Conservation (phyloP, 1,284 basidiomycete genomes). For the Rhodotorula sp. region DNA sequence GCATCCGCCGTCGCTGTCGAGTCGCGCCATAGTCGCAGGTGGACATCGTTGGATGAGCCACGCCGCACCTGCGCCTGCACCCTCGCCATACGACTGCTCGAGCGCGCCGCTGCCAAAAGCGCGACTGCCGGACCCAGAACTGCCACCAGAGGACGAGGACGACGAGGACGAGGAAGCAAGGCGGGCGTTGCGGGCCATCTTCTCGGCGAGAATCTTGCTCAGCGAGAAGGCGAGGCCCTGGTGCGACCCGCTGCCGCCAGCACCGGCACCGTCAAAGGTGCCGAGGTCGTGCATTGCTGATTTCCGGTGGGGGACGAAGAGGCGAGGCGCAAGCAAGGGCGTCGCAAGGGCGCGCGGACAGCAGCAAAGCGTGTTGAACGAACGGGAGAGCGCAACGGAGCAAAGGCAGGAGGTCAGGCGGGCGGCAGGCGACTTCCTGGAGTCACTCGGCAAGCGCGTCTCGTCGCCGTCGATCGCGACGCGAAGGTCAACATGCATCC, state of each 20-base stretch:
- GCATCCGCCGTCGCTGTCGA: conserved; percentile 16
- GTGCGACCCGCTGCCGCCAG: neutral
- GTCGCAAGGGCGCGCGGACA: neutral
- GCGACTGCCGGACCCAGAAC: neutral
- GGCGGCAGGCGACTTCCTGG: too few relatives aligned
- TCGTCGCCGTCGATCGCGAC: too few relatives aligned
- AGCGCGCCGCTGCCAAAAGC: neutral
- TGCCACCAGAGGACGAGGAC: too few relatives aligned
- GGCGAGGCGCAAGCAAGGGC: neutral
- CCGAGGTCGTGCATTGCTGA: neutral
- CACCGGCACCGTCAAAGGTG: too few relatives aligned
- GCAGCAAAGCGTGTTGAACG: too few relatives aligned
- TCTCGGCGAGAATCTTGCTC: conserved; percentile 13
- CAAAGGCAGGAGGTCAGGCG: too few relatives aligned
- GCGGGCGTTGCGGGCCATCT: conserved; percentile 2
- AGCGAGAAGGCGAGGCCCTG: conserved; percentile 19
- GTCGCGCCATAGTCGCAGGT: conserved; percentile 4
- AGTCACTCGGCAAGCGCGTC: too few relatives aligned
- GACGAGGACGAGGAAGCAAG: neutral
- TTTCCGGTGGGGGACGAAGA: neutral
- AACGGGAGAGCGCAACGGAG: too few relatives aligned
- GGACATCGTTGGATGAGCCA: conserved; percentile 21
- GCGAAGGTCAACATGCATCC: too few relatives aligned
- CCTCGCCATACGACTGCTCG: neutral
- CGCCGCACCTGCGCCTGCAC: neutral